Base-by-base conservation (phyloP, 257 asterid genomes). In the Solanum neorickii region DNA sequence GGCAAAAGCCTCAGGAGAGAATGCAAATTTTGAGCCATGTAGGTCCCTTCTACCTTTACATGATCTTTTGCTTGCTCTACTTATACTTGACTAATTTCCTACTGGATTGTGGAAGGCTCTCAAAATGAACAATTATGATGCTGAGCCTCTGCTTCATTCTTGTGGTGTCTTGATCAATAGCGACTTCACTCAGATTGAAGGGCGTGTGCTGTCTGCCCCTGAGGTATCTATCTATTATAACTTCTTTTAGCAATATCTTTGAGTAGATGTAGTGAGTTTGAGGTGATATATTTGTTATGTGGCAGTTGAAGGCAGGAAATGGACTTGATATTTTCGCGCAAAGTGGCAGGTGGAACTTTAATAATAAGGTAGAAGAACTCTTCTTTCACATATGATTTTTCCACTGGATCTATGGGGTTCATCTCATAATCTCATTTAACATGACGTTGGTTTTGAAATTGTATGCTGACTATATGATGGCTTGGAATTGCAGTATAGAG, bases 301-400 rank as follows among this genome's bases (percentile, higher is more conserved):
- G 93, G 87, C 94, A 96, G 99, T 89, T 96, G 87, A 96, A 96
- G 89, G 95, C 93, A 2, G 98, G 95, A 6, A 94, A 95, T 90
- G 98, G 98, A 49, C 98, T 92, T 60, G 99, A 95, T 74, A 82
- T 96, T 83, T 91, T 89, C 87, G 88, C 96, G n/a, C 91, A 96
- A 12, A 96, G 94, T 85, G 99, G 99, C 3, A 83, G 99, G 35
- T 96, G 99, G 99, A 96, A 96, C 42, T 94, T 96, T 23, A 95
- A 93, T 29, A 91, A 96, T 52, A 96, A 96, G 98, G 99, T 95
- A 37, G 23, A 16, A 37, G 16, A 16, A 27, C 8, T 4, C 41
- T 42, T 44, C 83, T 25, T 77, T 12, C 83, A 5, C 62, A 25
- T 44, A 14, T 25, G n/a, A n/a, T 76, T 77, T 14, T 25, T 77